Base-by-base conservation (phyloP, 352 stramenopile species). In the Phytophthora nicotianae region DNA sequence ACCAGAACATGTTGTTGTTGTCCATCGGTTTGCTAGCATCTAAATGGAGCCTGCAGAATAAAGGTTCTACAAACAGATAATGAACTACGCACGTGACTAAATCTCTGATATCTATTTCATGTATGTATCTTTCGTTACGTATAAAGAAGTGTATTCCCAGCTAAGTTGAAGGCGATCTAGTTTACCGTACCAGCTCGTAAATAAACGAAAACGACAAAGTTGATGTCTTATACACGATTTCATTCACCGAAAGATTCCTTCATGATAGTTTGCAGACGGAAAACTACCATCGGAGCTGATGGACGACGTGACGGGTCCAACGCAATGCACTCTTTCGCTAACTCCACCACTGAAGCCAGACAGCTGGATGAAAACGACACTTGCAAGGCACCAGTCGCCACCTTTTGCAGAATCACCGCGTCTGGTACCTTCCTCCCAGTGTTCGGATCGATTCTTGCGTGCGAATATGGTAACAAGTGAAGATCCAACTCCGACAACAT, bases 401-500 rank as follows among this genome's bases (percentile, higher is more conserved):
- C 51, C 32, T 56, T 35, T 19, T 70, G 61, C 19, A 71, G 29
- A 35, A 74, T 49, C 4, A 51, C 56, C 4, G 50, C 38, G 21
- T 74, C 62, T 7, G 54, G 45, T 2, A 62, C 19, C 19, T 51
- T 59, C 6, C 51, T 55, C 5, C 38, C 52, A 3, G 19, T 51
- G 13, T 47, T 17, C 4, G 33, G 42, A 33, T 63, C 63, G n/a
- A 45, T 5, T 42, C 67, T 73, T 16, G 38, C 45, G 9, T 58
- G 20, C 3, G 64, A 20, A 21, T 74, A 76, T 17, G 64, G 58
- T 24, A 42, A 17, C 7, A 27, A 47, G 37, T 66, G 58, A 9
- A 42, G 58, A 29, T 77, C 63, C 27, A 77, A 21, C 56, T 77
- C 64, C 1, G 64, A 71, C 20, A 77, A 16, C 5, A 77, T 29